Conservation (phyloP, 2,329 filamentous ascomycete genomes). For the Dactylellina haptotyla region DNA sequence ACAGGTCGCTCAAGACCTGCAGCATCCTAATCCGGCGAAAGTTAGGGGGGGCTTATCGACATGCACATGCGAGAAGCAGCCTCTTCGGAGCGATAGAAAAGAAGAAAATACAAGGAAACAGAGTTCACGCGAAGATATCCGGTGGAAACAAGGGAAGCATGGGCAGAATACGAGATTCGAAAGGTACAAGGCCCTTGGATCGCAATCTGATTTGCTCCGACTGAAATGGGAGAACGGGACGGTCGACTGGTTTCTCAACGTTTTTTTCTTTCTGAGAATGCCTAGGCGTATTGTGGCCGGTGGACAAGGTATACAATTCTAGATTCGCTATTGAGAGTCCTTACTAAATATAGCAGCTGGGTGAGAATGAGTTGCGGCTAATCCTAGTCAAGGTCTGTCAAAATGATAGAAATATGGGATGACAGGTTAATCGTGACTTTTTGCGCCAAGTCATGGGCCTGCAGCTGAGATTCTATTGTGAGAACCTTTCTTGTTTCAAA, state of each 20-base stretch:
- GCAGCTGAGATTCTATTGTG: conserved; percentile 42
- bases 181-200: conserved; percentile 7
- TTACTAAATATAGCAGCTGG: conserved; percentile 45
- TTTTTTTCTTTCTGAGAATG: not conserved
- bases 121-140: conserved; percentile 16
- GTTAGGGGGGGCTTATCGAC: conserved; percentile 28
- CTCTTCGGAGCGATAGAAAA: conserved; percentile 18
- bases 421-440: conserved; percentile 19
- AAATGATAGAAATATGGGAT: conserved; percentile 8
- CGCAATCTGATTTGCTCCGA: conserved; percentile 26
- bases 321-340: conserved; percentile 4
- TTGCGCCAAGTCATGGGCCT: conserved; percentile 30
- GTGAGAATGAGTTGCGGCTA: conserved; percentile 25
- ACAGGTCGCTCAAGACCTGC: not conserved
- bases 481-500: conserved; percentile 18
- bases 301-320: conserved; percentile 4
- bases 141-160: conserved; percentile 29
- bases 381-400: conserved; percentile 18
- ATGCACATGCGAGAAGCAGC: conserved; percentile 21
- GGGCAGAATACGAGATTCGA: conserved; percentile 20
- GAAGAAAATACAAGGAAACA: conserved; percentile 6
- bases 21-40: conserved; percentile 25
- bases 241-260: not conserved
- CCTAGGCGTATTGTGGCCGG: conserved; percentile 3
- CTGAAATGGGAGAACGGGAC: conserved; percentile 10